A percentile compares a stretch with the other conserved stretches of the same genome.
These are phyloP conservation scores for Mortierella sp. DNA, from an alignment of 371 early-diverging fungal genomes.

Conservation along the genomic window DNA sequence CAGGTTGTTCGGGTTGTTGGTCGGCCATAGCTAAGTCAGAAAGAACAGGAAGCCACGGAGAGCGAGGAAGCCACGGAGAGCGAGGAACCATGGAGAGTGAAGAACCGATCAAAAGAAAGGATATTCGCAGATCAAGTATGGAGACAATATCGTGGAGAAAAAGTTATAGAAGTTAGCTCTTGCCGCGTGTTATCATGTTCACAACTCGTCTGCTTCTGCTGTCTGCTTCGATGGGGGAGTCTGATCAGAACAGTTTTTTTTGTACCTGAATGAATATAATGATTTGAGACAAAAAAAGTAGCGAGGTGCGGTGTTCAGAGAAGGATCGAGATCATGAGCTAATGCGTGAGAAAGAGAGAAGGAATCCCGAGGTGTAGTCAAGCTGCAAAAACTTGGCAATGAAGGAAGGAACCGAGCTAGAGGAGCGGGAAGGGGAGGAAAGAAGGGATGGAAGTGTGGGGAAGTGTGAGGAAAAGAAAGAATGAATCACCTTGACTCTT, in stretches of 20 bases:
- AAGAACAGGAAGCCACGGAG: background rate
- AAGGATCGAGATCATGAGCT: slow-evolving; percentile 16
- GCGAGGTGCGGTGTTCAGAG: slow-evolving; percentile 10
- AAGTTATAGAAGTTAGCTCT: background rate
- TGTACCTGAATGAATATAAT: slow-evolving; percentile 13
- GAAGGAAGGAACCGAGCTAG: background rate
- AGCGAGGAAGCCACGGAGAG: background rate
- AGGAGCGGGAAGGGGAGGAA: background rate
- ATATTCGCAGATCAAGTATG: slow-evolving; percentile 3
- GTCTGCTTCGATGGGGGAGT: background rate
- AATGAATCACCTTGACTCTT: background rate
- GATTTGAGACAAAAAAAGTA: slow-evolving; percentile 11
- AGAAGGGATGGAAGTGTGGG: slow-evolving; percentile 15
- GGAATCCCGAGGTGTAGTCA: slow-evolving; percentile 18
- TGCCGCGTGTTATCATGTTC: background rate
- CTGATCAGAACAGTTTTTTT: background rate
- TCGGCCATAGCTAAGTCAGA: slow-evolving; percentile 43
- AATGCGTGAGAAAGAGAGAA: slow-evolving; percentile 1
- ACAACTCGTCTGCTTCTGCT: background rate
- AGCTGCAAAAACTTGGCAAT: background rate
- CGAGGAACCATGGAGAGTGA: background rate
- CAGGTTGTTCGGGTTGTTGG: slow-evolving; percentile 38
- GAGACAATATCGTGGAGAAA: background rate
- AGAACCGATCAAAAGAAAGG: background rate
- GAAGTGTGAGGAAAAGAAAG: slow-evolving; percentile 13